A percentile compares a stretch with the other conserved stretches of the same genome.
These are phyloP conservation scores for Schizochytrium sp. DNA, from an alignment of 108 stramenopile genomes.

Conservation along the genomic window DNA sequence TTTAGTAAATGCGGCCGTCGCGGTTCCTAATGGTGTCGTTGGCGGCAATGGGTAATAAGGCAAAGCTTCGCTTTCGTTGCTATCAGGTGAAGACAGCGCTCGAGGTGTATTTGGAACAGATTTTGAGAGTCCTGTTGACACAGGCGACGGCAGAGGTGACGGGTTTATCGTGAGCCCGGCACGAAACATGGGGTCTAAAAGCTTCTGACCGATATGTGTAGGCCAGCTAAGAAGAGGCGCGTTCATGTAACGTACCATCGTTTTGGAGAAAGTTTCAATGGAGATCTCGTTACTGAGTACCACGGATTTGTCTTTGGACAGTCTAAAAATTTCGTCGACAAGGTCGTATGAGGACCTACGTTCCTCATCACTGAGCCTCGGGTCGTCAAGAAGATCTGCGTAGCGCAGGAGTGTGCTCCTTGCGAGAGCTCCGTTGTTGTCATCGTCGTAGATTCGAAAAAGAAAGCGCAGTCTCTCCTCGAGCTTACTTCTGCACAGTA, in stretches of 20 bases:
- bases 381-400: constrained; percentile 8
- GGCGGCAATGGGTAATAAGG: too few relatives aligned
- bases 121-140: neutral
- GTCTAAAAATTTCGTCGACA: neutral
- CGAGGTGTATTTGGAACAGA: too few relatives aligned
- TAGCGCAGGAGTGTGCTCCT: neutral
- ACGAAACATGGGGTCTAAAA: neutral
- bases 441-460: constrained; percentile 23
- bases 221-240: constrained; percentile 39
- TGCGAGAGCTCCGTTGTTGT: neutral
- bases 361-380: neutral
- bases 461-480: constrained; percentile 30
- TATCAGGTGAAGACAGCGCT: too few relatives aligned
- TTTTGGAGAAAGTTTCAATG: neutral
- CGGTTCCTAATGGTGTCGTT: too few relatives aligned
- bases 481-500: constrained; percentile 4
- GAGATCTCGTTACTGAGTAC: neutral
- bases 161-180: neutral
- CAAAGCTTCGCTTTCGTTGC: too few relatives aligned
- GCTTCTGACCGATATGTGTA: constrained; percentile 17
- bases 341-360: constrained; percentile 35
- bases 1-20: too few relatives aligned
- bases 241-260: neutral
- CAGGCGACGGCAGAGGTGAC: neutral
- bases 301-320: neutral